These are phyloP conservation scores for Penicillium canescens DNA, from an alignment of 495 filamentous ascomycete genomes.

Conservation along the genomic window DNA sequence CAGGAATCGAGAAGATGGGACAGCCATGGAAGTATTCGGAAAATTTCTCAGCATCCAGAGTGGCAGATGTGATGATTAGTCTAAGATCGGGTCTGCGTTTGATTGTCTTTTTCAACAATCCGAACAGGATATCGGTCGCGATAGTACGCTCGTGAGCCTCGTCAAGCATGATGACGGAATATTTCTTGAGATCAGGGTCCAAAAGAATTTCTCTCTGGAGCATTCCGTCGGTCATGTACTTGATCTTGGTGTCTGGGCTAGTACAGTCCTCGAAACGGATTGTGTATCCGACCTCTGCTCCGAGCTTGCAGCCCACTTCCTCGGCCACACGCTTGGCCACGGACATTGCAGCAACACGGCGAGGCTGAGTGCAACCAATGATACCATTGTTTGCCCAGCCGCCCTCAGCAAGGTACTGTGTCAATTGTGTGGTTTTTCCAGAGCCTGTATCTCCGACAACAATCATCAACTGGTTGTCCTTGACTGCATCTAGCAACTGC, in stretches of 20 bases:
- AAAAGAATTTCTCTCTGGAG: conserved; percentile 91
- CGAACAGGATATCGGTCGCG: conserved; percentile 93
- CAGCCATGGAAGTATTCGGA: conserved; percentile 91
- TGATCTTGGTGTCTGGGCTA: conserved; percentile 86
- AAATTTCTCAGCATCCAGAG: conserved; percentile 96
- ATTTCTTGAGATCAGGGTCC: conserved; percentile 82
- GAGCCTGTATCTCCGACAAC: conserved; percentile 97
- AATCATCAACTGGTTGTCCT: conserved; percentile 86
- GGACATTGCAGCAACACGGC: conserved; percentile 95
- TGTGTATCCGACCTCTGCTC: conserved; percentile 93
- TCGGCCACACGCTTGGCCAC: conserved; percentile 96
- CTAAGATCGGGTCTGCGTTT: conserved; percentile 85
- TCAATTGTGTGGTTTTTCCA: conserved; percentile 95
- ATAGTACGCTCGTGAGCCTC: conserved; percentile 98
- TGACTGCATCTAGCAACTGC: conserved; percentile 84
- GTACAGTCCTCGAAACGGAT: conserved; percentile 98
- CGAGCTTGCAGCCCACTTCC: conserved; percentile 89
- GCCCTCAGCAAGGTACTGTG: conserved; percentile 91
- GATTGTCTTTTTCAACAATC: conserved; percentile 89
- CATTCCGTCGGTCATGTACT: conserved; percentile 99
- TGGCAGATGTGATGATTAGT: conserved; percentile 94
- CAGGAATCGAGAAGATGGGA: conserved; percentile 95
- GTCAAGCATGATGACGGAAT: conserved; percentile 97
- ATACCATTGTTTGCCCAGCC: conserved; percentile 88
- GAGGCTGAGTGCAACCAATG: conserved; percentile 96